Percentiles rank a stretch among this genome's conserved stretches.
phyloP scores from a whole-genome alignment of 371 early-diverging fungal species.

The Lichtheimia ornata region DNA sequence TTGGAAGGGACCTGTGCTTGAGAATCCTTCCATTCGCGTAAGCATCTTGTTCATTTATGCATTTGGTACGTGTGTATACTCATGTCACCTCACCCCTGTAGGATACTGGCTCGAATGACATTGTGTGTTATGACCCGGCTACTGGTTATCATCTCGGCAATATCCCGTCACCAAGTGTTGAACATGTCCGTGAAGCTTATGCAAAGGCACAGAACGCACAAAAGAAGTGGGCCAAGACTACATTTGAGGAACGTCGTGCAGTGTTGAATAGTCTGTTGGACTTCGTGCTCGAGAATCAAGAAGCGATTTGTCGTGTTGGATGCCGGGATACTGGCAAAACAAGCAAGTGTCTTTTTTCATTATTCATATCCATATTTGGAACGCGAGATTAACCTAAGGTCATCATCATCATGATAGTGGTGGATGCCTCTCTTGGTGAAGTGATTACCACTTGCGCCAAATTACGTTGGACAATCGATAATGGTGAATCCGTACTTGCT shows the following conservation, averaged over 20 bases:
- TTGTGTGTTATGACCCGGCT: slow-evolving; percentile 87
- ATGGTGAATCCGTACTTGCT: slow-evolving; percentile 73
- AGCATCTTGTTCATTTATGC: slow-evolving; percentile 5
- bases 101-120: slow-evolving; percentile 61
- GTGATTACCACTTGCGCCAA: slow-evolving; percentile 81
- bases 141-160: slow-evolving; percentile 76
- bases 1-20: slow-evolving; percentile 58
- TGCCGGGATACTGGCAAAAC: slow-evolving; percentile 87
- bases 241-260: slow-evolving; percentile 76
- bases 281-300: slow-evolving; percentile 78
- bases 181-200: slow-evolving; percentile 62
- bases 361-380: too few species aligned
- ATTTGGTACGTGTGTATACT: neutral
- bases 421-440: slow-evolving; percentile 87
- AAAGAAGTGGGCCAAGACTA: slow-evolving; percentile 67
- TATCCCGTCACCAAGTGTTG: slow-evolving; percentile 59
- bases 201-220: slow-evolving; percentile 69
- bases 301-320: slow-evolving; percentile 74
- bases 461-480: slow-evolving; percentile 79
- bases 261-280: slow-evolving; percentile 74
- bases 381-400: neutral
- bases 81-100: slow-evolving; percentile 15
- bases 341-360: slow-evolving; percentile 30
- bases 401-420: slow-evolving; percentile 44
- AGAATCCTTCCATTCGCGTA: slow-evolving; percentile 60